These are phyloP conservation scores for Cutaneotrichosporon spelunceum DNA, from an alignment of 1,284 basidiomycete species.

Conservation along the genomic window DNA sequence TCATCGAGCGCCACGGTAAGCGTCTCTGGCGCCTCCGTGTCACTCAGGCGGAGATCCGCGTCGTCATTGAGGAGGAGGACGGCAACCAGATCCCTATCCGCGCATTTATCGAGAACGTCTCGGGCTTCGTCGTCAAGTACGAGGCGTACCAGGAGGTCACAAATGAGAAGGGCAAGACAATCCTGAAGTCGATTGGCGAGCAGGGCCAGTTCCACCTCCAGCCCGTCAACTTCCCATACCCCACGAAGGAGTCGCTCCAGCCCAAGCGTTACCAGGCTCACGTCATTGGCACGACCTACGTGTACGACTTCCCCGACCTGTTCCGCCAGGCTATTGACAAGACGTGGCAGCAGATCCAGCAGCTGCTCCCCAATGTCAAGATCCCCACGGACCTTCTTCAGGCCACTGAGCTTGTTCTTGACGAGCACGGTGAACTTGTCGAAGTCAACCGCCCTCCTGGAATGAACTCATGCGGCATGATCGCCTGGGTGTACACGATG, in stretches of 20 bases:
- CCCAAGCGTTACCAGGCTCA: conserved; percentile 99
- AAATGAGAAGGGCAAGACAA: conserved; percentile 88
- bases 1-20: conserved; percentile 97
- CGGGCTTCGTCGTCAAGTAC: conserved; percentile 97
- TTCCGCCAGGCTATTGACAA: conserved; percentile 96
- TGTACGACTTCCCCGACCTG: conserved; percentile 97
- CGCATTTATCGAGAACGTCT: conserved; percentile 97
- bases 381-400: conserved; percentile 75
- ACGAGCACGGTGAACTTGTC: conserved; percentile 83
- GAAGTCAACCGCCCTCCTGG: conserved; percentile 90
- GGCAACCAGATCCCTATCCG: conserved; percentile 93
- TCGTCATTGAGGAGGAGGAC: conserved; percentile 87
- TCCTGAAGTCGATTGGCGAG: conserved; percentile 88
- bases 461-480: conserved; percentile 95
- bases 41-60: conserved; percentile 92
- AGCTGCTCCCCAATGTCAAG: conserved; percentile 63
- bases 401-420: conserved; percentile 85
- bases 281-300: conserved; percentile 95
- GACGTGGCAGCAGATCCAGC: conserved; percentile 76
- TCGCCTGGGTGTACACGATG: conserved; percentile 93
- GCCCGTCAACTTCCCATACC: conserved; percentile 85
- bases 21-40: conserved; percentile 97
- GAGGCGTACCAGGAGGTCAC: conserved; percentile 98
- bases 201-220: conserved; percentile 90
- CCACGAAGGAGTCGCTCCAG: conserved; percentile 98